Conservation (phyloP, 2,329 filamentous ascomycete species). For the Waltergamsia citrina region DNA sequence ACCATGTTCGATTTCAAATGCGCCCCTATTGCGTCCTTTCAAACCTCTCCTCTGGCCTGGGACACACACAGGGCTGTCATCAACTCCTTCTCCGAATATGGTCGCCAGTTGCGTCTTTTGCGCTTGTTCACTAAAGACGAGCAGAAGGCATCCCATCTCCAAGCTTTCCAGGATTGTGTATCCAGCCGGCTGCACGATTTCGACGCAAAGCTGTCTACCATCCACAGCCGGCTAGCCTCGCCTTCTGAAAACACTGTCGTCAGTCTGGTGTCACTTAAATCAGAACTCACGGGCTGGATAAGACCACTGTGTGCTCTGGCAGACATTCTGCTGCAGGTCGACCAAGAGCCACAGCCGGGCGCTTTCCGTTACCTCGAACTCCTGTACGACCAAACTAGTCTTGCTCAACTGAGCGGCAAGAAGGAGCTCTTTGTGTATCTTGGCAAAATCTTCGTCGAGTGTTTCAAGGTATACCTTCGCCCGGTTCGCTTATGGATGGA, state of each 20-base stretch:
- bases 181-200: slow-evolving; percentile 46
- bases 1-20: slow-evolving; percentile 51
- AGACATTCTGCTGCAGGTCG: slow-evolving; percentile 48
- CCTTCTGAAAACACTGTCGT: slow-evolving; percentile 40
- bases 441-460: slow-evolving; percentile 65
- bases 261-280: slow-evolving; percentile 55
- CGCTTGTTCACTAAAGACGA: slow-evolving; percentile 30
- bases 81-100: slow-evolving; percentile 34
- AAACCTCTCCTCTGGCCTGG: slow-evolving; percentile 38
- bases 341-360: slow-evolving; percentile 34
- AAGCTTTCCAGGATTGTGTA: slow-evolving; percentile 61
- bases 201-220: slow-evolving; percentile 44
- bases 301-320: slow-evolving; percentile 51
- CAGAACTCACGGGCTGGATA: slow-evolving; percentile 44
- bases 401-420: slow-evolving; percentile 62
- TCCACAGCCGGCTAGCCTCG: slow-evolving; percentile 53
- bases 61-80: slow-evolving; percentile 40
- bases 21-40: slow-evolving; percentile 27
- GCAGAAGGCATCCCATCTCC: slow-evolving; percentile 50
- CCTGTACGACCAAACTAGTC: slow-evolving; percentile 60
- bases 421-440: slow-evolving; percentile 51
- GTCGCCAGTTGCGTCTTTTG: slow-evolving; percentile 33
- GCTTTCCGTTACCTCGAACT: slow-evolving; percentile 71
- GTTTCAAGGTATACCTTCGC: slow-evolving; percentile 71
- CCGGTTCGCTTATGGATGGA: slow-evolving; percentile 82